These are phyloP conservation scores for Amniculicola lignicola DNA, from an alignment of 495 filamentous ascomycete species.

Conservation along the genomic window DNA sequence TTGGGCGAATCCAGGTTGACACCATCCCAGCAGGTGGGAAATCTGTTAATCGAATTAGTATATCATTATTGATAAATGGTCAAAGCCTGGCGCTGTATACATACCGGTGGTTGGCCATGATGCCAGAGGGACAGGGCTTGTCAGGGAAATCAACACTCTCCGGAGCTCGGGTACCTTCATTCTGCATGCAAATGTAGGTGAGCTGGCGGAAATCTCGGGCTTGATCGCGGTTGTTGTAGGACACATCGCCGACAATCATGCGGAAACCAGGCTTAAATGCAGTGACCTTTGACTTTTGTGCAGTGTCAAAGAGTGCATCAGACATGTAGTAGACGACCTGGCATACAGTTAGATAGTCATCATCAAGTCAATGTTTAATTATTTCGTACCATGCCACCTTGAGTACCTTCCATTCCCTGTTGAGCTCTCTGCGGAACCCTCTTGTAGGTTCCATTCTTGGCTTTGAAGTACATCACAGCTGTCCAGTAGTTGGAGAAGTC, in stretches of 20 bases:
- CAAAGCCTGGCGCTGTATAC: too few species aligned
- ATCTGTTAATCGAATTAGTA: too few species aligned
- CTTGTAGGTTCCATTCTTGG: conserved; percentile 33
- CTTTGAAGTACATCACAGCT: conserved; percentile 32
- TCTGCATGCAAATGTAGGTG: conserved; percentile 32
- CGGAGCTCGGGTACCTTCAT: conserved; percentile 25
- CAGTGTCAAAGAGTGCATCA: conserved; percentile 25
- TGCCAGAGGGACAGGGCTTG: conserved; percentile 33
- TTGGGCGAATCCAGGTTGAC: conserved; percentile 33
- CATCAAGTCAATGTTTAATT: neutral
- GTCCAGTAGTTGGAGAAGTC: conserved; percentile 38
- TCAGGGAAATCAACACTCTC: conserved; percentile 28
- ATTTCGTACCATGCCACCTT: conserved; percentile 29
- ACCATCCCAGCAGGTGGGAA: conserved; percentile 37
- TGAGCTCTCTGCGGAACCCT: conserved; percentile 30
- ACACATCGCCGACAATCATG: conserved; percentile 32
- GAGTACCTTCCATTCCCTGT: conserved; percentile 22
- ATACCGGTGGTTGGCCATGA: conserved; percentile 32
- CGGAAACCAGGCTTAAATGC: conserved; percentile 35
- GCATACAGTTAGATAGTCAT: neutral
- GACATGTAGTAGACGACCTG: conserved; percentile 32
- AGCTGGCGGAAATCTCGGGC: conserved; percentile 22
- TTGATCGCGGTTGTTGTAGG: conserved; percentile 14
- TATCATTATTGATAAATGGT: too few species aligned
- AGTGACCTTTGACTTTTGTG: conserved; percentile 26